phyloP scores from a whole-genome alignment of 495 filamentous ascomycete genomes.

The Penicillium psychrofluorescens region DNA sequence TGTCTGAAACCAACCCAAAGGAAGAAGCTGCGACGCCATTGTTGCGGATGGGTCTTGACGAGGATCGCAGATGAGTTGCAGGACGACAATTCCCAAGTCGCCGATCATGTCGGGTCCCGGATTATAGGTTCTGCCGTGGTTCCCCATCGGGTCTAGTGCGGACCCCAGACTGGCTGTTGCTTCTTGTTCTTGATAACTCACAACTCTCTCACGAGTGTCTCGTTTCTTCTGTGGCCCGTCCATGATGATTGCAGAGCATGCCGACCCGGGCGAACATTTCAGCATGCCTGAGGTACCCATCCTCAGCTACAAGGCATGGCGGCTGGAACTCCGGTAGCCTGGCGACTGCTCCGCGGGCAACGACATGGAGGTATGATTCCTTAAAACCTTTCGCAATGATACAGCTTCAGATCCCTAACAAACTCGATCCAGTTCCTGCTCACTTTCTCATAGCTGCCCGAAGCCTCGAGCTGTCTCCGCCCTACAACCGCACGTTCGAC shows the following conservation, averaged over 20 bases:
- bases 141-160: constrained; percentile 5
- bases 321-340: too few relatives aligned
- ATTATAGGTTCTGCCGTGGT: constrained; percentile 10
- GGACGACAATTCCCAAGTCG: background rate
- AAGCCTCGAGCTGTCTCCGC: too few relatives aligned
- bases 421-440: too few relatives aligned
- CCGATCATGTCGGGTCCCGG: constrained; percentile 9
- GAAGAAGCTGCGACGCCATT: constrained; percentile 78
- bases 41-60: too few relatives aligned
- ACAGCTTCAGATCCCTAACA: too few relatives aligned
- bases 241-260: constrained; percentile 20
- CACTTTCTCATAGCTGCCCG: too few relatives aligned
- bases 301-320: constrained; percentile 1
- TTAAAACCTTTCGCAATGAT: too few relatives aligned
- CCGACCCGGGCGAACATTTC: constrained; percentile 9
- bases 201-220: background rate
- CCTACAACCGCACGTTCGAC: background rate
- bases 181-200: background rate
- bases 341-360: too few relatives aligned
- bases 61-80: too few relatives aligned
- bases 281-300: constrained; percentile 14
- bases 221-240: constrained; percentile 1
- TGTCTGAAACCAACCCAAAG: constrained; percentile 49
- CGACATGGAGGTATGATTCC: too few relatives aligned
- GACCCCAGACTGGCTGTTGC: background rate